A percentile compares a stretch with the other conserved stretches of the same genome.
phyloP scores from a whole-genome alignment of 2,329 filamentous ascomycete species.

The Geosmithia flava region DNA sequence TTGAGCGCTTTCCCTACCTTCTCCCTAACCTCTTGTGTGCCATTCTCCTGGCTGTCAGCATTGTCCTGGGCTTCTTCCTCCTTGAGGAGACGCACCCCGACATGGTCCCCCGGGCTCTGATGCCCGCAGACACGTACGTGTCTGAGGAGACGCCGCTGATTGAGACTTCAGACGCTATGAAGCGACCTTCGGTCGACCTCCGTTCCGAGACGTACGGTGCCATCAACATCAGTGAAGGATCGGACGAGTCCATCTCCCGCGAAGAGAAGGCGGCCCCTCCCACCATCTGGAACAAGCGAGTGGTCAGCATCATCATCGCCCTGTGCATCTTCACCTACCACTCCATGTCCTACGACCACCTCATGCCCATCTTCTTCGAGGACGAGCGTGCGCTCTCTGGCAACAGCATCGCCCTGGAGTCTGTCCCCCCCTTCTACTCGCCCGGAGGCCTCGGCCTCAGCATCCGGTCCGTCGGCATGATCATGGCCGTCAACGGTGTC shows the following conservation, averaged over 20 bases:
- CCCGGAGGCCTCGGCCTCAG: constrained; percentile 52
- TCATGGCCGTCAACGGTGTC: constrained; percentile 45
- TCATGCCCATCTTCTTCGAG: constrained; percentile 87
- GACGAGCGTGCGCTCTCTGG: constrained; percentile 42
- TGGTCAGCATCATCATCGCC: constrained; percentile 68
- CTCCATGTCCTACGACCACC: constrained; percentile 87
- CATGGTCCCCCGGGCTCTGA: constrained; percentile 44
- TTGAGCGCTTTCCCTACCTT: constrained; percentile 72
- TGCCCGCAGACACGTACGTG: constrained; percentile 35
- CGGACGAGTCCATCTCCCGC: constrained; percentile 24
- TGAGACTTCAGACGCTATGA: constrained; percentile 60
- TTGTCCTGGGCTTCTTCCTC: constrained; percentile 66
- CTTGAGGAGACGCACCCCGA: constrained; percentile 85
- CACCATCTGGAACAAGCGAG: constrained; percentile 42
- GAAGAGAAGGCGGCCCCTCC: constrained; percentile 18
- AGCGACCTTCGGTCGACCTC: constrained; percentile 60
- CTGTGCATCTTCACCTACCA: constrained; percentile 89
- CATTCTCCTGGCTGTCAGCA: constrained; percentile 61
- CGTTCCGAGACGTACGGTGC: constrained; percentile 72
- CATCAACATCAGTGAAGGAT: constrained; percentile 38
- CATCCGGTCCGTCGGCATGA: constrained; percentile 47
- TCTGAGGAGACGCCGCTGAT: constrained; percentile 64
- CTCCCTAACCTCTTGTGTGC: constrained; percentile 84
- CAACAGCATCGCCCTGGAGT: constrained; percentile 16
- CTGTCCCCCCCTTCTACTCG: constrained; percentile 37